phyloP scores from a whole-genome alignment of 352 stramenopile species.

The Phytophthora sp. region DNA sequence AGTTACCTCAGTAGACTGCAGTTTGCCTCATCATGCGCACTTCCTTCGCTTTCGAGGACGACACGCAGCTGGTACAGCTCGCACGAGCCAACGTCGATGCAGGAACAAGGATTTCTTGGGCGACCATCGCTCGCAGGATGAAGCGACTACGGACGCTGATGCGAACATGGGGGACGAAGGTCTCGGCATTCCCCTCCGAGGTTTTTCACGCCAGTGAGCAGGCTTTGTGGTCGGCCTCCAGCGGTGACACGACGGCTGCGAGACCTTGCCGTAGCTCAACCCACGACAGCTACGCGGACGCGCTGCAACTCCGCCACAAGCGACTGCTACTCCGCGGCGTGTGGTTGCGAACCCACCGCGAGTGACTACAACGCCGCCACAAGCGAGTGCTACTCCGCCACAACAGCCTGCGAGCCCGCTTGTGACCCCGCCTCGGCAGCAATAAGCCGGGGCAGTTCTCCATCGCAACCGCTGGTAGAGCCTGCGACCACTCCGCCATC shows the following conservation, averaged over 20 bases:
- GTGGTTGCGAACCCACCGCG: too few species aligned
- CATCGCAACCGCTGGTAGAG: too few species aligned
- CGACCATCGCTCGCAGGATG: conserved; percentile 1
- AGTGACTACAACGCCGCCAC: too few species aligned
- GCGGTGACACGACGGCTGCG: background rate
- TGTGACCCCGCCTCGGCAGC: too few species aligned
- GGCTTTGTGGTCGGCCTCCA: background rate
- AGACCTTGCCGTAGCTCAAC: too few species aligned
- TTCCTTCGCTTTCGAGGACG: conserved; percentile 14
- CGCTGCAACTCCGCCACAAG: too few species aligned
- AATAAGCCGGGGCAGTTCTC: too few species aligned
- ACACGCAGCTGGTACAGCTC: conserved; percentile 10
- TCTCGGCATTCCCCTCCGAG: background rate
- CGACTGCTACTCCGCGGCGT: too few species aligned
- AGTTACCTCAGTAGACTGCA: background rate
- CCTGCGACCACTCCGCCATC: too few species aligned
- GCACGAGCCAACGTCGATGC: background rate
- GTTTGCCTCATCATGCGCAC: background rate
- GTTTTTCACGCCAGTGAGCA: conserved; percentile 12
- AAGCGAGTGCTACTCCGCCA: too few species aligned
- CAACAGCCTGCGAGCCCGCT: too few species aligned
- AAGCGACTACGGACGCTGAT: background rate
- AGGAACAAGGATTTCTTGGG: background rate
- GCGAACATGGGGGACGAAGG: background rate
- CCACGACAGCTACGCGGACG: too few species aligned